Evolutionary conservation across 2,329 filamentous ascomycete species (phyloP).

Genomic region (Apiospora hydei): DNA sequence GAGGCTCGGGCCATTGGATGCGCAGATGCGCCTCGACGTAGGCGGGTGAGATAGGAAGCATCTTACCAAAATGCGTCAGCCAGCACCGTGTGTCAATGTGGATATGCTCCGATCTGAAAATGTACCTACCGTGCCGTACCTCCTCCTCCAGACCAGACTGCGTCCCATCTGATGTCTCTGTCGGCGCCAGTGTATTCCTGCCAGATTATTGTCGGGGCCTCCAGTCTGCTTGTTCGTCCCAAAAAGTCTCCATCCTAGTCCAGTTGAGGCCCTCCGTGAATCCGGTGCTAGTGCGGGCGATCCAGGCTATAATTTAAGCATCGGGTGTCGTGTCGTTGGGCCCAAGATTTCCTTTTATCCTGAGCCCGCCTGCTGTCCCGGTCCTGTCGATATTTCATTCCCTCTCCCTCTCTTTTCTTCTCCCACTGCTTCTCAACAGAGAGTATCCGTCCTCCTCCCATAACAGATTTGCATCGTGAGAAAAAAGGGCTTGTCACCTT

Average conservation of each 20-base stretch:
- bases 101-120: neutral
- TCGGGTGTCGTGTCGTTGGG: slow-evolving; percentile 8
- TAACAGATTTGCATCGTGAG: slow-evolving; percentile 3
- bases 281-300: slow-evolving; percentile 14
- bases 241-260: slow-evolving; percentile 8
- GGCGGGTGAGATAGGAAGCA: neutral
- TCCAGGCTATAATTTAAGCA: slow-evolving; percentile 20
- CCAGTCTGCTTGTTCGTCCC: slow-evolving; percentile 1
- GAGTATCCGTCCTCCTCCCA: neutral
- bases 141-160: neutral
- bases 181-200: neutral
- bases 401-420: neutral
- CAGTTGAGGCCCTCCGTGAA: slow-evolving; percentile 19
- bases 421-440: neutral
- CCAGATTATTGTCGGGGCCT: slow-evolving; percentile 5
- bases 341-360: slow-evolving; percentile 18
- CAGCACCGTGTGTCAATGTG: slow-evolving; percentile 19
- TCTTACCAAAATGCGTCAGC: slow-evolving; percentile 17
- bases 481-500: neutral
- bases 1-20: neutral
- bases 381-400: neutral
- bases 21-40: neutral
- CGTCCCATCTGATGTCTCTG: neutral
- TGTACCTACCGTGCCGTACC: slow-evolving; percentile 6
- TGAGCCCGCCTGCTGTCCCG: slow-evolving; percentile 7